phyloP scores from a whole-genome alignment of 1,284 basidiomycete genomes.

The Gomphus bonarii region DNA sequence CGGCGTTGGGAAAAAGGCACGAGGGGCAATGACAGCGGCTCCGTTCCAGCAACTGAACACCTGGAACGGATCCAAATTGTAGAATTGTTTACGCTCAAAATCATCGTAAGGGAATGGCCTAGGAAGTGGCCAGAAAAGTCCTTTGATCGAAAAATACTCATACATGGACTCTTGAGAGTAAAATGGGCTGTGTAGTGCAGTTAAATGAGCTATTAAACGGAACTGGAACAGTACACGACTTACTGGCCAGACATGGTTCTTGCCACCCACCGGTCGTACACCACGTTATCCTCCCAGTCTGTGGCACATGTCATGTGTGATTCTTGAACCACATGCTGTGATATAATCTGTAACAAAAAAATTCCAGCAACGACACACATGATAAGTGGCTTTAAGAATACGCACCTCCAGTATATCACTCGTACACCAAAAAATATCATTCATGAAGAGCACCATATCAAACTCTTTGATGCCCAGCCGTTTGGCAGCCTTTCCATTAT shows the following conservation, averaged over 20 bases:
- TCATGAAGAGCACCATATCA: conserved; percentile 29
- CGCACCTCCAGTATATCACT: conserved; percentile 28
- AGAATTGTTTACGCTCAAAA: conserved; percentile 20
- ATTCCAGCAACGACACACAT: neutral
- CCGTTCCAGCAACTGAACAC: conserved; percentile 30
- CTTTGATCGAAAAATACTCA: too few relatives aligned
- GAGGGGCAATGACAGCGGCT: conserved; percentile 24
- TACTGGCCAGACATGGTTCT: conserved; percentile 22
- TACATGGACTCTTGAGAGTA: conserved; percentile 9
- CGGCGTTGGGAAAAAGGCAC: conserved; percentile 9
- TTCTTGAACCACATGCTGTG: conserved; percentile 26
- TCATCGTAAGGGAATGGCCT: conserved; percentile 22
- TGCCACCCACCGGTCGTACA: conserved; percentile 34
- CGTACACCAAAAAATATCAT: conserved; percentile 30
- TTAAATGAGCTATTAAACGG: neutral
- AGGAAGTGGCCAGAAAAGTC: conserved; percentile 11
- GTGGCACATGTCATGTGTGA: conserved; percentile 31
- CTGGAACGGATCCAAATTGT: conserved; percentile 25
- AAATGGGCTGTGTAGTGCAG: conserved; percentile 10
- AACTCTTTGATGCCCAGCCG: conserved; percentile 15
- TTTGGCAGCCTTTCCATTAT: conserved; percentile 14
- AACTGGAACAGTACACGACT: neutral
- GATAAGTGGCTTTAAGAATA: neutral
- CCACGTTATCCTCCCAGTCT: conserved; percentile 29
- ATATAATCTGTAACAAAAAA: neutral